phyloP scores from a whole-genome alignment of 352 stramenopile species.

The Blastocystis hominis region DNA sequence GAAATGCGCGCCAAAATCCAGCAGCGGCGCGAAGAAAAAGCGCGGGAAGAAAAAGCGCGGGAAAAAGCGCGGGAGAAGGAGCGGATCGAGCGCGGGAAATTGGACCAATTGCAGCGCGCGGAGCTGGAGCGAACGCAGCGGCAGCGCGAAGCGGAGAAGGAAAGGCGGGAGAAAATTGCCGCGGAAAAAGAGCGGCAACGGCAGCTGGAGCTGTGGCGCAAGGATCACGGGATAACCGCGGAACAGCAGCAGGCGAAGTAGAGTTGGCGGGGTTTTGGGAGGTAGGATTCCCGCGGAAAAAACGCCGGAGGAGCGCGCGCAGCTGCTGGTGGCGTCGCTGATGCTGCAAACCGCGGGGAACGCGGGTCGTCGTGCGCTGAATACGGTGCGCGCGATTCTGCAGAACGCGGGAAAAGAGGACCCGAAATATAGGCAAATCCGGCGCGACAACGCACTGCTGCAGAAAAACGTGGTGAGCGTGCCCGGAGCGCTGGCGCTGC shows the following conservation, averaged over 20 bases:
- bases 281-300: neutral
- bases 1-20: neutral
- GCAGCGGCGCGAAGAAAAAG: neutral
- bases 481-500: neutral
- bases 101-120: neutral
- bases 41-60: neutral
- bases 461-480: neutral
- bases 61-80: neutral
- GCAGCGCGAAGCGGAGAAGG: neutral
- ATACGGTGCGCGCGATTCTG: slow-evolving; percentile 1
- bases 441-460: neutral
- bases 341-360: neutral
- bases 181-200: slow-evolving; percentile 16
- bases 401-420: slow-evolving; percentile 26
- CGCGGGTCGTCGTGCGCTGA: neutral
- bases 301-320: slow-evolving; percentile 1
- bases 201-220: slow-evolving; percentile 30
- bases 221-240: neutral
- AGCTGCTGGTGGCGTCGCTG: slow-evolving; percentile 9
- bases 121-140: neutral
- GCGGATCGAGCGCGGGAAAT: slow-evolving; percentile 26
- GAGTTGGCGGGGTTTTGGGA: neutral
- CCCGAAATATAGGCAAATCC: neutral
- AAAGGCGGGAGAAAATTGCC: neutral
- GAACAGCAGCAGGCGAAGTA: neutral